phyloP scores from a whole-genome alignment of 805 yeast genomes.

The Wickerhamia fluorescens region DNA sequence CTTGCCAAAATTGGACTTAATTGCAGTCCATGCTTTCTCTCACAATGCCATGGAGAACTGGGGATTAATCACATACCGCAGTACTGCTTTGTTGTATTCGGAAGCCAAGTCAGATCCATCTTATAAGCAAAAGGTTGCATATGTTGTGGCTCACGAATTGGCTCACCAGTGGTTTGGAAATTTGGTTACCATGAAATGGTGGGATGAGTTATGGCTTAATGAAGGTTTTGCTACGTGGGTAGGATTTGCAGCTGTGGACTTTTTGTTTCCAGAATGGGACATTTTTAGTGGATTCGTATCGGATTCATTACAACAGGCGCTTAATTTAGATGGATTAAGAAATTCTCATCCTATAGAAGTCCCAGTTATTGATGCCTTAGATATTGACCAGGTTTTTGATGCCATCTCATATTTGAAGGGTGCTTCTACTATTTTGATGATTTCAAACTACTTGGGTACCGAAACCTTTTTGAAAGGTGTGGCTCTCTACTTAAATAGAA shows the following conservation, averaged over 20 bases:
- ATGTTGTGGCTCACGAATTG: slow-evolving; percentile 78
- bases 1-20: slow-evolving; percentile 71
- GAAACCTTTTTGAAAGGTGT: slow-evolving; percentile 69
- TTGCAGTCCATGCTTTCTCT: slow-evolving; percentile 72
- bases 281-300: slow-evolving; percentile 54
- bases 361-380: slow-evolving; percentile 69
- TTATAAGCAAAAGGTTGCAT: slow-evolving; percentile 66
- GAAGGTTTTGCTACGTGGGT: slow-evolving; percentile 91
- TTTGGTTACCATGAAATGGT: slow-evolving; percentile 87
- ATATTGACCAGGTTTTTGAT: slow-evolving; percentile 77
- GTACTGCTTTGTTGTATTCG: slow-evolving; percentile 43
- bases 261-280: slow-evolving; percentile 76
- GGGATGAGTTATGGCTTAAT: slow-evolving; percentile 88
- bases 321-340: slow-evolving; percentile 48
- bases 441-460: slow-evolving; percentile 62
- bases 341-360: slow-evolving; percentile 80
- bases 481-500: slow-evolving; percentile 54
- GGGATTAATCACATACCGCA: slow-evolving; percentile 69
- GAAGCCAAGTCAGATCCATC: slow-evolving; percentile 39
- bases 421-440: slow-evolving; percentile 71
- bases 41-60: slow-evolving; percentile 93
- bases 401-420: slow-evolving; percentile 78
- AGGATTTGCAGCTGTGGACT: slow-evolving; percentile 62
- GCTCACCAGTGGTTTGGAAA: slow-evolving; percentile 94
- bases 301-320: slow-evolving; percentile 44